Base-by-base conservation (phyloP, 768 basidiomycete genomes). In the Xanthoconium purpureum region DNA sequence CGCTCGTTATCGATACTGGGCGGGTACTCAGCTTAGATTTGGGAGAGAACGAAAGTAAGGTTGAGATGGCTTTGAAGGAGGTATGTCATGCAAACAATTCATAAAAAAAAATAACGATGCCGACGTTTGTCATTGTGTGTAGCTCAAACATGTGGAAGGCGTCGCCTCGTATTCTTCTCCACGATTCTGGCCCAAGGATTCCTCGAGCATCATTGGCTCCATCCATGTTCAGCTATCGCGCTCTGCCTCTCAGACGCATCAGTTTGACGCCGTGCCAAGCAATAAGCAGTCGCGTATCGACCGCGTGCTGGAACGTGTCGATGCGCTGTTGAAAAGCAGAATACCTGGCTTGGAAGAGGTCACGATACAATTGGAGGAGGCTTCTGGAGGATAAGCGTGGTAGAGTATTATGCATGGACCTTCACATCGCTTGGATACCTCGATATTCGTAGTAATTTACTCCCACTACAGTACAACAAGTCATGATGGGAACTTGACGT, bases 101-200 rank as follows among this genome's bases (percentile, higher is more conserved):
- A 28, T n/a, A 2, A 24, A 3, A 4, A 5, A 24, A 4, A 5
- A 10, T 15, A 24, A 28, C 46, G 45, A 42, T 43, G 7, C 14
- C 56, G 47, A 69, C 5, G 28, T 32, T 12, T 20, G 18, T 35
- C 29, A 12, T 10, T 7, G 12, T 13, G 13, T 30, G 28, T 46
- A 96, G 93, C 78, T 97, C 11, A 73, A 79, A 1, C 77, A 79
- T 3, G 75, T 98, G 49, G 87, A 92, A 59, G 95, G 93, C 3
- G 75, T 99, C 5, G 83, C 80, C 3, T 90, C 90, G 3, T 96
- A 89, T 72, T 84, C 84, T 3, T 78, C 80, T 1, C 84, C 95
- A 0, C 82, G 92, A 28, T 97, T 99, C 73, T 98, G 97, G 97
- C 94, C 94, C 0, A 94, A 96, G 72, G 95, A 98, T 71, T 83